These are phyloP conservation scores for Corynespora cassiicola DNA, from an alignment of 2,329 filamentous ascomycete genomes.

Conservation along the genomic window DNA sequence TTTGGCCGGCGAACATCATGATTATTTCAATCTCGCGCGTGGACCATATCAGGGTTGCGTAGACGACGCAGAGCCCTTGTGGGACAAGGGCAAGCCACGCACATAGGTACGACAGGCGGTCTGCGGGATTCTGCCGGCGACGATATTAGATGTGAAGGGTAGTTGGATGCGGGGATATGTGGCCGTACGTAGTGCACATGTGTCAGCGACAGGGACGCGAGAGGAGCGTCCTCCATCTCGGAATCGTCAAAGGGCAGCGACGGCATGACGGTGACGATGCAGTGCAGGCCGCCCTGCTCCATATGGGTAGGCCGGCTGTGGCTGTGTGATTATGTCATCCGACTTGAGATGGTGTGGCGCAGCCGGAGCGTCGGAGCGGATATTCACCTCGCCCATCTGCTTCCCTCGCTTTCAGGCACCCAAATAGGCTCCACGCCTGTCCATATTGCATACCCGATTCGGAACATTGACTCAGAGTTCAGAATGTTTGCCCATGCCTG, in stretches of 20 bases:
- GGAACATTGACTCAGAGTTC: too few species aligned
- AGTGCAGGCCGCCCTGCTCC: too few species aligned
- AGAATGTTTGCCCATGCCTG: too few species aligned
- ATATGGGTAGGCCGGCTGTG: constrained; percentile 14
- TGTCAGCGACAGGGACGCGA: constrained; percentile 91
- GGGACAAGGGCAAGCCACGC: constrained; percentile 95
- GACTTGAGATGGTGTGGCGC: constrained; percentile 10
- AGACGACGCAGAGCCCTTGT: constrained; percentile 88
- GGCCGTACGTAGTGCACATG: constrained; percentile 89
- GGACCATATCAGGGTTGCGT: constrained; percentile 88
- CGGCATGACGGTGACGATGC: constrained; percentile 14
- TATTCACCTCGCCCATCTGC: neutral
- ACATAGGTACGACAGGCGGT: constrained; percentile 83
- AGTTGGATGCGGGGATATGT: constrained; percentile 4
- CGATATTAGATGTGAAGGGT: constrained; percentile 17
- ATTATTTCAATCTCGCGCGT: constrained; percentile 88
- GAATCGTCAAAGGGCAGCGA: constrained; percentile 1
- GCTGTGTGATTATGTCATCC: constrained; percentile 10
- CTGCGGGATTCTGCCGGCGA: constrained; percentile 76
- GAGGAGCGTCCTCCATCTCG: constrained; percentile 60
- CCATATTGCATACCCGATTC: too few species aligned
- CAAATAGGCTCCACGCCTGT: too few species aligned
- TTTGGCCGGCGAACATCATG: constrained; percentile 90
- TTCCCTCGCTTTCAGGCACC: neutral
- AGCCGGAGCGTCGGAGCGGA: constrained; percentile 3